phyloP scores from a whole-genome alignment of 2,329 filamentous ascomycete species.

The Aciculosporium take region DNA sequence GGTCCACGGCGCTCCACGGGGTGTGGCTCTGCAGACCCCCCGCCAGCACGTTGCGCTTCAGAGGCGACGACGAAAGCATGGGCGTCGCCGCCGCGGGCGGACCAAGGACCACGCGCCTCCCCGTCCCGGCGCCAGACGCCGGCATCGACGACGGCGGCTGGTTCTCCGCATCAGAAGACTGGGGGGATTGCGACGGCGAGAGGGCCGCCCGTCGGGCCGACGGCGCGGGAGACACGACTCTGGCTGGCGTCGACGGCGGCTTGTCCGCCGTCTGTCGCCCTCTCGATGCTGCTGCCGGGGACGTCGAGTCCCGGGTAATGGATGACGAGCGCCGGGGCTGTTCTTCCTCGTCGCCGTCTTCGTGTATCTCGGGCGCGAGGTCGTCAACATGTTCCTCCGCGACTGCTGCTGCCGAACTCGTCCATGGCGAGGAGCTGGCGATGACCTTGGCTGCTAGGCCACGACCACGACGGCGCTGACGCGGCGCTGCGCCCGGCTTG shows the following conservation, averaged over 20 bases:
- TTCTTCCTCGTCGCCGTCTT: neutral
- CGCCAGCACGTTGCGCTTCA: slow-evolving; percentile 42
- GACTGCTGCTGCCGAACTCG: neutral
- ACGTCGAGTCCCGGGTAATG: neutral
- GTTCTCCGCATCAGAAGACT: slow-evolving; percentile 71
- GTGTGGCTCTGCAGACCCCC: slow-evolving; percentile 40
- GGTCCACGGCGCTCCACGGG: slow-evolving; percentile 60
- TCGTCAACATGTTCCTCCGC: slow-evolving; percentile 6
- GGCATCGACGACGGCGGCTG: slow-evolving; percentile 55
- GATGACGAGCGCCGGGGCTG: neutral
- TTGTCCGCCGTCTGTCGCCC: slow-evolving; percentile 9
- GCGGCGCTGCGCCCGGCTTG: slow-evolving; percentile 9
- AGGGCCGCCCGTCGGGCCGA: slow-evolving; percentile 38
- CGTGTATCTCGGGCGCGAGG: slow-evolving; percentile 5
- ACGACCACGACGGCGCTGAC: slow-evolving; percentile 17
- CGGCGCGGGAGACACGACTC: slow-evolving; percentile 28
- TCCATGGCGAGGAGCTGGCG: neutral
- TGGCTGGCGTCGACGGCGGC: slow-evolving; percentile 29
- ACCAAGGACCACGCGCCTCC: slow-evolving; percentile 34
- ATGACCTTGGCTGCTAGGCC: slow-evolving; percentile 16
- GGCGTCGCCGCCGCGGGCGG: slow-evolving; percentile 34
- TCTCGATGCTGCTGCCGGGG: neutral
- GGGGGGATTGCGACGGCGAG: slow-evolving; percentile 53
- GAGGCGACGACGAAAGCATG: slow-evolving; percentile 39
- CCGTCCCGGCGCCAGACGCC: slow-evolving; percentile 29